phyloP scores from a whole-genome alignment of 805 yeast genomes.

The Schwanniomyces vanrijiae region DNA sequence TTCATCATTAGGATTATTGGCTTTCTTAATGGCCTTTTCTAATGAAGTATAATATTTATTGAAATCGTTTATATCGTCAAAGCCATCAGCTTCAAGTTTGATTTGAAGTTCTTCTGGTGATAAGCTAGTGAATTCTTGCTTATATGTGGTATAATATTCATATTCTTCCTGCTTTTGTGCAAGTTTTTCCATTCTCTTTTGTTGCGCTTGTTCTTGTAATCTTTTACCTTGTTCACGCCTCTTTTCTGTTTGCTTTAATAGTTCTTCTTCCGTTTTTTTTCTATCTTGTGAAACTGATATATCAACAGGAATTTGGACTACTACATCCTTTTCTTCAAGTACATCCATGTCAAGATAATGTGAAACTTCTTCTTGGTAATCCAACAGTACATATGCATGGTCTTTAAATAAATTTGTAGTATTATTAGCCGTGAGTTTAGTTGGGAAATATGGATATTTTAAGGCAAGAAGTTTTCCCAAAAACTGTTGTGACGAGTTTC shows the following conservation, averaged over 20 bases:
- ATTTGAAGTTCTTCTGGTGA: constrained; percentile 55
- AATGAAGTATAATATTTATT: constrained; percentile 62
- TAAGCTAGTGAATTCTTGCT: constrained; percentile 49
- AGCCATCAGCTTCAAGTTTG: constrained; percentile 68
- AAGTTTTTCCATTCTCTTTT: constrained; percentile 75
- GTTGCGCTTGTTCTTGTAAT: constrained; percentile 90
- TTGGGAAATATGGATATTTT: constrained; percentile 91
- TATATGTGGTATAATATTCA: constrained; percentile 64
- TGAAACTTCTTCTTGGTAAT: constrained; percentile 65
- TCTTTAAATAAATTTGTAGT: constrained; percentile 68
- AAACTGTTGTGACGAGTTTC: constrained; percentile 66
- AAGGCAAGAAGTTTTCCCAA: constrained; percentile 63
- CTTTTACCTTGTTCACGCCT: constrained; percentile 83
- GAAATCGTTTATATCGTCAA: constrained; percentile 72
- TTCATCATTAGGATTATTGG: constrained; percentile 57
- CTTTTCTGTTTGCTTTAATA: constrained; percentile 72
- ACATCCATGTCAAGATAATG: constrained; percentile 57
- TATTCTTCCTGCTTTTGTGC: constrained; percentile 79
- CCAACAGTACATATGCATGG: constrained; percentile 71
- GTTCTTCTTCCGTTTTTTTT: constrained; percentile 82
- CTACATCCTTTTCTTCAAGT: constrained; percentile 68
- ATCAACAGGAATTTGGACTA: constrained; percentile 74
- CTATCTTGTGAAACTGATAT: constrained; percentile 62
- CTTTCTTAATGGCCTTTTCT: constrained; percentile 68
- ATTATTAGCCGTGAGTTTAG: constrained; percentile 63